Percentiles rank a stretch among this genome's conserved stretches.
Conservation (phyloP, 108 stramenopile species). For the Seminavis robusta region DNA sequence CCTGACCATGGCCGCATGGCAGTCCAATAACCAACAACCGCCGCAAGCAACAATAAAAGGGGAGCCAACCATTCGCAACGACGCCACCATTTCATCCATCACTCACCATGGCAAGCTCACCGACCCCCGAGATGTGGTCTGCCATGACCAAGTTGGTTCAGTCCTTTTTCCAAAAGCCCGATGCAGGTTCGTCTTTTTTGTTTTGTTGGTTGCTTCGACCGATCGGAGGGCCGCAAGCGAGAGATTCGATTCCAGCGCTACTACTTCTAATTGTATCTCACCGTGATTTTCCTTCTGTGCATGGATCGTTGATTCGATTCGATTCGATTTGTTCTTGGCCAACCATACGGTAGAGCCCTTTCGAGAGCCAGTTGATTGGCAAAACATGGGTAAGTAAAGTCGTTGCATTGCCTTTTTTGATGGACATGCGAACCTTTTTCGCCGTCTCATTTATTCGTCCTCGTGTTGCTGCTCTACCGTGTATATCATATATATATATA, state of each 20-base stretch:
- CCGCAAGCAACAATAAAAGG: too few relatives aligned
- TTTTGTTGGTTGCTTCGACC: too few relatives aligned
- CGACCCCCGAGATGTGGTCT: slow-evolving; percentile 42
- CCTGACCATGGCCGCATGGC: too few relatives aligned
- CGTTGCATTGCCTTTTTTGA: neutral
- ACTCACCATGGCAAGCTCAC: too few relatives aligned
- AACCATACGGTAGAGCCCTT: slow-evolving; percentile 71
- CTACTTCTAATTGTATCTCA: too few relatives aligned
- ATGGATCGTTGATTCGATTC: too few relatives aligned
- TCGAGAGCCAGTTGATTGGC: slow-evolving; percentile 96
- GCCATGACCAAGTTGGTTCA: slow-evolving; percentile 68
- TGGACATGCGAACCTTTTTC: neutral
- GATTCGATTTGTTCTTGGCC: slow-evolving; percentile 9
- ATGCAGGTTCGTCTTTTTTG: slow-evolving; percentile 50
- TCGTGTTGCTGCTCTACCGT: neutral
- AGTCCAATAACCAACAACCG: too few relatives aligned
- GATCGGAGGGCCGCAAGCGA: too few relatives aligned
- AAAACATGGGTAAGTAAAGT: slow-evolving; percentile 71
- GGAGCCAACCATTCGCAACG: too few relatives aligned
- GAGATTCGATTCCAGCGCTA: too few relatives aligned
- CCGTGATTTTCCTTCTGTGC: too few relatives aligned
- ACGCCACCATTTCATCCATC: too few relatives aligned
- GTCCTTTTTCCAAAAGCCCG: slow-evolving; percentile 58
- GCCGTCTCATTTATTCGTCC: neutral
- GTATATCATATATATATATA: neutral